phyloP scores from a whole-genome alignment of 768 basidiomycete species.

The Suillus subaureus region DNA sequence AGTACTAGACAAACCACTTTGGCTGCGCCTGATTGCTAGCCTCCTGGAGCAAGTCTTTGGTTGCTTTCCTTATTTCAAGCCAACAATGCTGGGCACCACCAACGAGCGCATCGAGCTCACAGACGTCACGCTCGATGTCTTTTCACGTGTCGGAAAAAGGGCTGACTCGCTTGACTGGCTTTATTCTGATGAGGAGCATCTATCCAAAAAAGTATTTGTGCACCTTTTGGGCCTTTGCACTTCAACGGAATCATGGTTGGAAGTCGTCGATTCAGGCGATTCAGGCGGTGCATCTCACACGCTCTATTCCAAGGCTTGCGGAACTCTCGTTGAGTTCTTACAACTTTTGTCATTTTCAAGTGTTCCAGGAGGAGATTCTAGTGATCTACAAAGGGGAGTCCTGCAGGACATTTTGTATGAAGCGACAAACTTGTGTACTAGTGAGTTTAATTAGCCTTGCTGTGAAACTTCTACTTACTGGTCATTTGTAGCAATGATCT shows the following conservation, averaged over 20 bases:
- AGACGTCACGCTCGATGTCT: slow-evolving; percentile 54
- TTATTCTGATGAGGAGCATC: slow-evolving; percentile 45
- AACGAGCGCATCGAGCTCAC: slow-evolving; percentile 60
- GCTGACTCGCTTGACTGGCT: slow-evolving; percentile 43
- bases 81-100: slow-evolving; percentile 52
- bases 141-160: slow-evolving; percentile 51
- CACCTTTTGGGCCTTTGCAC: slow-evolving; percentile 56
- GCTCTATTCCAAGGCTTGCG: slow-evolving; percentile 50
- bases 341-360: slow-evolving; percentile 23
- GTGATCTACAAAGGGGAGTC: slow-evolving; percentile 30
- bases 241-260: slow-evolving; percentile 61
- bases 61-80: slow-evolving; percentile 55
- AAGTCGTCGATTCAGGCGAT: slow-evolving; percentile 41
- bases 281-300: slow-evolving; percentile 47
- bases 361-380: background rate
- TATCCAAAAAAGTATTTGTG: slow-evolving; percentile 52
- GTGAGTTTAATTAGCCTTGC: background rate
- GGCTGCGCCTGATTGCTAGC: slow-evolving; percentile 52
- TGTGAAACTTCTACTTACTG: background rate
- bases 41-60: slow-evolving; percentile 56
- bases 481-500: background rate
- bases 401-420: slow-evolving; percentile 39
- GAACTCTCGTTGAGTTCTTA: slow-evolving; percentile 47
- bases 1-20: slow-evolving; percentile 42
- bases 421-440: background rate